Percentiles rank a stretch among this genome's conserved stretches.
Conservation (phyloP, 768 basidiomycete genomes). For the Sporobolomyces pararoseus region DNA sequence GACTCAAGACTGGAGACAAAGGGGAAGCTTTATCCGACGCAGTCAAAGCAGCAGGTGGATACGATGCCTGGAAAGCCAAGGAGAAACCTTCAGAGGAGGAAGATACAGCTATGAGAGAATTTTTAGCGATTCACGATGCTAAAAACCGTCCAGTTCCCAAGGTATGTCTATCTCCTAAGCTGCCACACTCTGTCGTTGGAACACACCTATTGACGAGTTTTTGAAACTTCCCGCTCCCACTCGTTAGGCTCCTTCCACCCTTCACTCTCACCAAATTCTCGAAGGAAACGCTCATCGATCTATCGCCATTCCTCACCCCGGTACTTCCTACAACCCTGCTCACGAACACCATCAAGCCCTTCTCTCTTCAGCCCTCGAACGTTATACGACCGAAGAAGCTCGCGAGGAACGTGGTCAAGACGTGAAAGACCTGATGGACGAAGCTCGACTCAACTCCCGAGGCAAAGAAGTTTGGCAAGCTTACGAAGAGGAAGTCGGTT, state of each 20-base stretch:
- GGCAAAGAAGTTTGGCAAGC: conserved; percentile 35
- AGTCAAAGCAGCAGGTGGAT: conserved; percentile 32
- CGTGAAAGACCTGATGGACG: conserved; percentile 35
- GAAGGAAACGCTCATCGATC: conserved; percentile 6
- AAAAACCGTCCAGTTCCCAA: conserved; percentile 14
- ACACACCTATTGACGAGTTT: no score
- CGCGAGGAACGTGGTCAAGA: conserved; percentile 36
- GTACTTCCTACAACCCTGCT: conserved; percentile 43
- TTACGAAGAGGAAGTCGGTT: conserved; percentile 43
- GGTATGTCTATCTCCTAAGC: conserved; percentile 11
- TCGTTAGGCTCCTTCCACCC: conserved; percentile 33
- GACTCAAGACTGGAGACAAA: conserved; percentile 22
- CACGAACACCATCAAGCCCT: conserved; percentile 43
- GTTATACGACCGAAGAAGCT: conserved; percentile 32
- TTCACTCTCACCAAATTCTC: conserved; percentile 37
- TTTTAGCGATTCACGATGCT: background rate
- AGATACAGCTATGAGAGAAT: conserved; percentile 17
- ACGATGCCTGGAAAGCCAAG: conserved; percentile 42
- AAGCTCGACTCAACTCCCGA: background rate
- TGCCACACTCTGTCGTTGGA: background rate
- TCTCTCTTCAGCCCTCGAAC: conserved; percentile 28
- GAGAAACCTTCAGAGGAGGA: conserved; percentile 15
- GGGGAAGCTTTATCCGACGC: conserved; percentile 11
- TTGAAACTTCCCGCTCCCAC: no score
- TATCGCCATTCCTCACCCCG: conserved; percentile 42